Base-by-base conservation (phyloP, 1,284 basidiomycete species). In the Cronartium quercuum region DNA sequence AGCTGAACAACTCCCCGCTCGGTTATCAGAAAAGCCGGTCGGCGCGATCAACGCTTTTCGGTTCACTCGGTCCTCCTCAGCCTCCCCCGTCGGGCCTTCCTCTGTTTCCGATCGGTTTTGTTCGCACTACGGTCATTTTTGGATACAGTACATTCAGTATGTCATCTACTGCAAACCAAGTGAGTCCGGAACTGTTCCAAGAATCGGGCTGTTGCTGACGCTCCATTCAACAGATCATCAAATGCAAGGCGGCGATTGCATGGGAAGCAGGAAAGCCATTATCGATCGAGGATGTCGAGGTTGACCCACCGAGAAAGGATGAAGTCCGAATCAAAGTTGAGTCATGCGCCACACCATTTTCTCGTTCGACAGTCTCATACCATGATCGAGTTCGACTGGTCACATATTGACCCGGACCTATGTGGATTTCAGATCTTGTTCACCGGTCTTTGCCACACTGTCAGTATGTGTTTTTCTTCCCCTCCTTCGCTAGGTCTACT, bases 381-480 rank as follows among this genome's bases (percentile, higher is more conserved):
- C 29, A 37, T 62, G 67, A 66, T 60, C 76, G 3, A 68, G 68
- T 42, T 38, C 41, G 21, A 65, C 57, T 69, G 34, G 21, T 68
- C 68, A 58, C 77, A 70, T 68, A 38, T 73, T 65, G 74, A 47
- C 10, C 64, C 34, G 9, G 1, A 44, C 68, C 67, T 70, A 69
- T 41, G 38, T 66, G n/a, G 9, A 29, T 76, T 13, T 41, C 65
- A 69, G 63, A 60, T 70, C 41, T 47, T 66, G 51, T 64, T 61
- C n/a, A 76, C 82, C 86, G 93, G 94, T 79, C 90, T 98, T 82
- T 98, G 96, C 84, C 95, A 98, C 84, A 98, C 96, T 9, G 82
- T 85, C 62, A 77, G 83, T 79, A 61, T 34, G 37, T 38, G 10
- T 63, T 9, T 13, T 10, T 35, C 57, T n/a, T 35, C 62, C 35